Evolutionary conservation across 1,284 basidiomycete genomes (phyloP), one percentile per base, ranked within the genome.

Genomic region (Fomitiporia mediterranea): DNA sequence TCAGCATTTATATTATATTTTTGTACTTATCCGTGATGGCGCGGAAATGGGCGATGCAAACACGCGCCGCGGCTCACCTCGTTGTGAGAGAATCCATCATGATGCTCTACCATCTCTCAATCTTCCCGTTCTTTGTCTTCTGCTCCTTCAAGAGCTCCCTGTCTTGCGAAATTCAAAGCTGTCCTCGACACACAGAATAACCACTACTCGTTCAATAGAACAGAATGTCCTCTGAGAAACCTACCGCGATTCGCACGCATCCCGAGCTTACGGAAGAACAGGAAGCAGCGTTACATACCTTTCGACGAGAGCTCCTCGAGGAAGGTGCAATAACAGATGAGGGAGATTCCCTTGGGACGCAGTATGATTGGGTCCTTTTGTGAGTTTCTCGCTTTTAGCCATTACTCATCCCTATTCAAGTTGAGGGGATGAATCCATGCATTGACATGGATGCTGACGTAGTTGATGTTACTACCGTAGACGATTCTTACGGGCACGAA

Each of bases 401-500:
- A 42, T 9, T 13, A 5, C 13, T 51, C 21, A 4, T 23, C 2
- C 13, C 37, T 15, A 2, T 19, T 35, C 7, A 49, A 28, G 9
- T 28, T 35, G 27, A 32, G 13, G 19, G 2, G 19, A 19, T 8
- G n/a, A n/a, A n/a, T n/a, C n/a, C n/a, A n/a, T n/a, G n/a, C n/a
- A n/a, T n/a, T n/a, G n/a, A n/a, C n/a, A n/a, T n/a, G n/a, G n/a
- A n/a, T n/a, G n/a, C n/a, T n/a, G n/a, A n/a, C n/a, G n/a, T n/a
- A n/a, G n/a, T n/a, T n/a, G n/a, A 15, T 40, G 39, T 27, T 19
- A 13, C 21, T 13, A 34, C 15, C 43, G 23, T 30, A 89, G 86
- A 57, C 81, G 86, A 17, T 89, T 87, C 62, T 68, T 89, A 21
- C 79, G 82, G 34, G 86, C 86, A 11, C 78, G 84, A 4, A 78